phyloP scores from a whole-genome alignment of 768 basidiomycete species.

The Pisolithus orientalis region DNA sequence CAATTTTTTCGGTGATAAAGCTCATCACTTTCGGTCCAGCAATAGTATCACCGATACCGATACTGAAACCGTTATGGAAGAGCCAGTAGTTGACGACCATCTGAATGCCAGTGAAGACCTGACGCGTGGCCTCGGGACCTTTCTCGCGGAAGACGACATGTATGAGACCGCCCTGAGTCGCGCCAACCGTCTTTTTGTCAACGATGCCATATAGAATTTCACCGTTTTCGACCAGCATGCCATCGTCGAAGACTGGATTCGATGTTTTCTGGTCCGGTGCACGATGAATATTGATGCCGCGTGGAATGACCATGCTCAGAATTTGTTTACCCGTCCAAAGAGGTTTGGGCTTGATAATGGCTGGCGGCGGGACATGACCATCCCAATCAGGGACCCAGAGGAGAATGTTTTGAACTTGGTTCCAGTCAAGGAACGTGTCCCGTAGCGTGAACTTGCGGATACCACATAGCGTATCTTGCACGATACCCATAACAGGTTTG shows the following conservation, averaged over 20 bases:
- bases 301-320: conserved; percentile 84
- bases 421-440: conserved; percentile 94
- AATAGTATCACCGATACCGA: conserved; percentile 98
- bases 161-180: conserved; percentile 88
- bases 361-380: conserved; percentile 84
- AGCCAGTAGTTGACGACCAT: conserved; percentile 98
- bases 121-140: conserved; percentile 85
- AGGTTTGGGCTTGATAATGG: conserved; percentile 94
- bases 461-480: conserved; percentile 97
- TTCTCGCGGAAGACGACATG: conserved; percentile 98
- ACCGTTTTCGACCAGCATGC: conserved; percentile 94
- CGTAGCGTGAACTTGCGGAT: conserved; percentile 96
- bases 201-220: conserved; percentile 93
- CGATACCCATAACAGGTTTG: conserved; percentile 99
- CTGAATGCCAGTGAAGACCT: conserved; percentile 90
- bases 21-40: conserved; percentile 87
- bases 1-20: conserved; percentile 77
- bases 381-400: conserved; percentile 99
- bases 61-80: conserved; percentile 98
- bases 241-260: conserved; percentile 86
- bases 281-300: conserved; percentile 90
- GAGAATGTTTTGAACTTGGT: conserved; percentile 92
- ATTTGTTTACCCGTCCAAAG: conserved; percentile 99
- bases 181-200: conserved; percentile 98
- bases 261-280: conserved; percentile 72